Evolutionary conservation across 2,329 filamentous ascomycete species (phyloP).

Genomic region (Cephalotrichum gorgonifer): DNA sequence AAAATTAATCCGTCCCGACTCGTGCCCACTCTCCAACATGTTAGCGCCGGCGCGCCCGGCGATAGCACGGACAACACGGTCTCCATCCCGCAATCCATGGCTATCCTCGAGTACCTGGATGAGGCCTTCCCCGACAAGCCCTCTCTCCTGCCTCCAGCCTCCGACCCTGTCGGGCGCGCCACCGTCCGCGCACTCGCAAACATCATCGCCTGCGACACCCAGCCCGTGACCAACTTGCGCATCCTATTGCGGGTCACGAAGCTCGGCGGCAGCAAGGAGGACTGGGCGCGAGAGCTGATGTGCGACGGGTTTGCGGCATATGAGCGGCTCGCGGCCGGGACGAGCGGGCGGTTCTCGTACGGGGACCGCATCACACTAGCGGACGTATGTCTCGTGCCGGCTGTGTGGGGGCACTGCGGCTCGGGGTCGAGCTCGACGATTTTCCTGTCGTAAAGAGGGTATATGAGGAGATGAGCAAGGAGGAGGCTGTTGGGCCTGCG

Average conservation of each 20-base stretch:
- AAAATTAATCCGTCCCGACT: constrained; percentile 29
- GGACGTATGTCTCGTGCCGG: constrained; percentile 38
- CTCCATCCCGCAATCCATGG: constrained; percentile 32
- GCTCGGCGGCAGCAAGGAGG: constrained; percentile 21
- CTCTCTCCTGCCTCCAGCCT: constrained; percentile 25
- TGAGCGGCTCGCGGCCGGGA: constrained; percentile 22
- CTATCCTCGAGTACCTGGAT: constrained; percentile 39
- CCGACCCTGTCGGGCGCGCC: constrained; percentile 22
- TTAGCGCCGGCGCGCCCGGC: no score
- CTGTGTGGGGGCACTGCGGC: constrained; percentile 34
- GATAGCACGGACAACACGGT: constrained; percentile 9
- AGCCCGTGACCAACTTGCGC: constrained; percentile 37
- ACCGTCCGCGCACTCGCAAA: constrained; percentile 30
- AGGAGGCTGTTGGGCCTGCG: constrained; percentile 29
- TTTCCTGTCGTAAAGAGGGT: constrained; percentile 29
- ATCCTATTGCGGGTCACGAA: constrained; percentile 29
- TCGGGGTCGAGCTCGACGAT: constrained; percentile 28
- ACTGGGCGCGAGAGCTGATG: constrained; percentile 25
- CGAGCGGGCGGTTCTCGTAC: constrained; percentile 30
- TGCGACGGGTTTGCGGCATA: constrained; percentile 25
- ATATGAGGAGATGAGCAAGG: constrained; percentile 23
- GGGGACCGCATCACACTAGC: constrained; percentile 34
- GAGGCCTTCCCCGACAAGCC: constrained; percentile 22
- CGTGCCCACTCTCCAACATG: constrained; percentile 33
- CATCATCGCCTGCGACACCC: constrained; percentile 36